phyloP scores from a whole-genome alignment of 805 yeast species.

The Barnettozyma wickerhamii region DNA sequence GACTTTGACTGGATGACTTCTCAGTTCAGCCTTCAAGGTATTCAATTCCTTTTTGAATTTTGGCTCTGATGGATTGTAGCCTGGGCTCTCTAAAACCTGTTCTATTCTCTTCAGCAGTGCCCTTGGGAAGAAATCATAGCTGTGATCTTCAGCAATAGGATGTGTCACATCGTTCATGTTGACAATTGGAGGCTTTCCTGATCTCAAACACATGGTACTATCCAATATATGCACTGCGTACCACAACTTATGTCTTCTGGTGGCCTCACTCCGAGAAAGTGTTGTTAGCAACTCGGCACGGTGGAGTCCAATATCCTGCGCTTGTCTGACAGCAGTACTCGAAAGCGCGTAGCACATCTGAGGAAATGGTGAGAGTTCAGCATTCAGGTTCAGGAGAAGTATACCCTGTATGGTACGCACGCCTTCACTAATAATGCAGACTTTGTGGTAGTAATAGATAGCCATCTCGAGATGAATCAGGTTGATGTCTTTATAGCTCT shows the following conservation, averaged over 20 bases:
- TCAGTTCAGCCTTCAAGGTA: neutral
- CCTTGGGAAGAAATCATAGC: constrained; percentile 11
- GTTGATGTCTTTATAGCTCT: constrained; percentile 26
- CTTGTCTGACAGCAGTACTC: constrained; percentile 46
- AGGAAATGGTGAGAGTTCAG: constrained; percentile 33
- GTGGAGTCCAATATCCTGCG: constrained; percentile 56
- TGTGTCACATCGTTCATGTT: constrained; percentile 33
- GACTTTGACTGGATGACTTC: constrained; percentile 7
- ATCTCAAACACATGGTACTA: constrained; percentile 37
- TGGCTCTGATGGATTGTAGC: constrained; percentile 1
- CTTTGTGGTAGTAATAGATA: constrained; percentile 48
- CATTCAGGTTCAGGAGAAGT: constrained; percentile 38
- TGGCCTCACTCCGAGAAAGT: constrained; percentile 33
- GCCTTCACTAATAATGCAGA: constrained; percentile 48
- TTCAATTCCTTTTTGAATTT: neutral
- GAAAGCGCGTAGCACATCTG: constrained; percentile 40
- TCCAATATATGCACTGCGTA: constrained; percentile 46
- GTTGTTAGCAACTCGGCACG: constrained; percentile 40
- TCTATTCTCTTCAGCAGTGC: constrained; percentile 8
- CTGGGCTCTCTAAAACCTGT: neutral
- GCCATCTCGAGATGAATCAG: constrained; percentile 34
- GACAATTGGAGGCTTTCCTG: constrained; percentile 47
- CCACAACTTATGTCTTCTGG: constrained; percentile 41
- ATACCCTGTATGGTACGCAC: constrained; percentile 47
- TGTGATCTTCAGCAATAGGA: constrained; percentile 2